phyloP scores from a whole-genome alignment of 176 grass and related monocot species.

The Eremochloa ophiuroides region DNA sequence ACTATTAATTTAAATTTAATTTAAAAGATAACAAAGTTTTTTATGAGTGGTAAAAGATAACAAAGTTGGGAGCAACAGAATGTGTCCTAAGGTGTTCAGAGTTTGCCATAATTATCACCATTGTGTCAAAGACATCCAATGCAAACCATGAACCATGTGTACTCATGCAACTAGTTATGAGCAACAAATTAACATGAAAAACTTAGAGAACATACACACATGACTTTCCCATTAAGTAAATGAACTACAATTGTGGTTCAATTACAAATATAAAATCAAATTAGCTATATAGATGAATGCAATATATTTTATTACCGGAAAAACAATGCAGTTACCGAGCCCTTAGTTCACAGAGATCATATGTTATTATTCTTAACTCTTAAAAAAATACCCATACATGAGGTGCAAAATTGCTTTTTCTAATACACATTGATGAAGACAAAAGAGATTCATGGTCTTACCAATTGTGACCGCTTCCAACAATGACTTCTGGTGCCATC shows the following conservation, averaged over 20 bases:
- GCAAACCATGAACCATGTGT: background rate
- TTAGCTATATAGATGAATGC: background rate
- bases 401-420: background rate
- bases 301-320: background rate
- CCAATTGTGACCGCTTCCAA: slow-evolving; percentile 81
- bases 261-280: background rate
- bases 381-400: background rate
- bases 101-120: background rate
- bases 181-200: background rate
- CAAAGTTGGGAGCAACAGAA: background rate
- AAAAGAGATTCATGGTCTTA: slow-evolving; percentile 23
- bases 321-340: background rate
- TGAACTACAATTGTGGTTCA: background rate
- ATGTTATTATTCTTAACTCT: background rate
- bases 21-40: slow-evolving; percentile 10
- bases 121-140: background rate
- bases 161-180: background rate
- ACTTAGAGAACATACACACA: background rate
- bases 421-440: slow-evolving; percentile 3
- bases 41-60: too few species aligned
- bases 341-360: background rate
- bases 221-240: background rate
- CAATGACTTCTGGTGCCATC: slow-evolving; percentile 98
- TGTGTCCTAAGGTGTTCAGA: background rate
- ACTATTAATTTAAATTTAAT: slow-evolving; percentile 9